Conservation (phyloP, 305 asterid species). For the Euphrasia arctica region DNA sequence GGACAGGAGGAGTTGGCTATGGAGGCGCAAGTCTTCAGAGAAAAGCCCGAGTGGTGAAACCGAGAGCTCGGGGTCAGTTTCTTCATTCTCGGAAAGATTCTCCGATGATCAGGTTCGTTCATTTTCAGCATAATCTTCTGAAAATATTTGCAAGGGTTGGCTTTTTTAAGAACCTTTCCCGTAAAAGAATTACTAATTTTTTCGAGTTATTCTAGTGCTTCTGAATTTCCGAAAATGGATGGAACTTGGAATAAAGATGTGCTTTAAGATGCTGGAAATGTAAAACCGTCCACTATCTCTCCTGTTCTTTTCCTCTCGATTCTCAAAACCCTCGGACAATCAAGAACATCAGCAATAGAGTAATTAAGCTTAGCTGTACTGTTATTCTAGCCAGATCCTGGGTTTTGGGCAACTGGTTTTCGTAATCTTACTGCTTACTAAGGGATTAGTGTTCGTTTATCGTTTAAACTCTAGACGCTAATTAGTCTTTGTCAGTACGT, state of each 20-base stretch:
- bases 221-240: not conserved
- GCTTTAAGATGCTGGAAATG: not conserved
- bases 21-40: conserved; percentile 81
- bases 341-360: too few relatives aligned
- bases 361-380: too few relatives aligned
- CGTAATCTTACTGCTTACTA: too few relatives aligned
- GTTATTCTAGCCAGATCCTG: too few relatives aligned
- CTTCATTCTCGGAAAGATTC: conserved; percentile 76
- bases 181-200: not conserved
- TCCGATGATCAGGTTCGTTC: conserved; percentile 82
- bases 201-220: not conserved
- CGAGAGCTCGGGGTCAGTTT: conserved; percentile 72
- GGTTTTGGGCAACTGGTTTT: too few relatives aligned
- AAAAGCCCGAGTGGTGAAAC: conserved; percentile 73
- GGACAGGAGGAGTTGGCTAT: conserved; percentile 89
- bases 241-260: too few relatives aligned
- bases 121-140: not conserved
- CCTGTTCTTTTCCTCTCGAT: too few relatives aligned
- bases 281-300: too few relatives aligned
- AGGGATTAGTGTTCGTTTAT: not conserved
- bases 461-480: conserved; percentile 20
- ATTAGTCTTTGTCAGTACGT: conserved; percentile 15
- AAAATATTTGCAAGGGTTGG: not conserved
- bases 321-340: too few relatives aligned
- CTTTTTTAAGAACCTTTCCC: not conserved